Evolutionary conservation across 2,329 filamentous ascomycete species (phyloP), one percentile per base, ranked within the genome.

Genomic region (Penicillium vulpinum): DNA sequence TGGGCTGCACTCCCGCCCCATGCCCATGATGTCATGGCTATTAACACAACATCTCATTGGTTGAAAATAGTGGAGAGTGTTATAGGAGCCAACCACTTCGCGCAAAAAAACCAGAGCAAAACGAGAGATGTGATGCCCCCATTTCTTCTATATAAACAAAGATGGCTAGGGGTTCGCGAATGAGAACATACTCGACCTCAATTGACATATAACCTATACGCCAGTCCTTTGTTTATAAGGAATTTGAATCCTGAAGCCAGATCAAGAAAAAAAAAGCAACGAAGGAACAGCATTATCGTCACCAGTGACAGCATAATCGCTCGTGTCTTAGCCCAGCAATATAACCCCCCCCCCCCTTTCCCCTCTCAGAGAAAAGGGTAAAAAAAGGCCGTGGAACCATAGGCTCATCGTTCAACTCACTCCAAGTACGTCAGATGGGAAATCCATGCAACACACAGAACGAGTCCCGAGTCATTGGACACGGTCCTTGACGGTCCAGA

Each of bases 401-500:
- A 22, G 24, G n/a, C 26, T 49, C 44, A 50, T 48, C 24, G 35
- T 48, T 29, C 45, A 50, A 33, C 21, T 50, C n/a, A n/a, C 15
- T 43, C 28, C 28, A 36, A 49, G 21, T 36, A 36, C 45, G 52
- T 54, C 45, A 36, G 31, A 51, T 41, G 28, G 38, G 21, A 15
- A 51, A 54, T 41, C 15, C 22, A 59, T 61, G 59, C 56, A 57
- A 54, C 45, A 54, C 54, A 53, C 44, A 50, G 22, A 50, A 55
- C 9, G 46, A 31, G 28, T 44, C 22, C 45, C 18, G 24, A 29
- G 39, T 43, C 33, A 40, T 21, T 55, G 21, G 50, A 43, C 45
- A 47, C 45, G 63, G 63, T 59, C 60, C 59, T 56, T 48, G 46
- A 55, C 59, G 64, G 65, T 56, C 64, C 63, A 66, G 63, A 60